phyloP scores from a whole-genome alignment of 305 asterid genomes.

The Fraxinus paxiana region DNA sequence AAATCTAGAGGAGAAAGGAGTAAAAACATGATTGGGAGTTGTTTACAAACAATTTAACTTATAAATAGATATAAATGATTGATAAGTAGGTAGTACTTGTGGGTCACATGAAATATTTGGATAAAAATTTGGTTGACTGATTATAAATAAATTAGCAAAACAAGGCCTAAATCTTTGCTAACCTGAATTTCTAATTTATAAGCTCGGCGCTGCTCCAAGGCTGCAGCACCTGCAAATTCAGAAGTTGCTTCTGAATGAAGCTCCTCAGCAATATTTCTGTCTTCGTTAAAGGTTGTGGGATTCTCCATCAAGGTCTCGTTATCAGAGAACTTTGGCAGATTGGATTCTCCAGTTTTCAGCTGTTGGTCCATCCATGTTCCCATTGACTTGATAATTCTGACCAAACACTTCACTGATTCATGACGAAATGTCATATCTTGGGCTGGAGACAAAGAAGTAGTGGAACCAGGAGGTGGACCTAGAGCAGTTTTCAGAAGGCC shows the following conservation, averaged over 20 bases:
- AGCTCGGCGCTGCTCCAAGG: slow-evolving; percentile 95
- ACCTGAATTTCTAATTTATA: slow-evolving; percentile 95
- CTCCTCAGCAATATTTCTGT: slow-evolving; percentile 66
- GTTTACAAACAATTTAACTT: not conserved
- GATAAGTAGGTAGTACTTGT: not conserved
- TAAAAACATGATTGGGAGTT: not conserved
- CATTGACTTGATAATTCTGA: slow-evolving; percentile 78
- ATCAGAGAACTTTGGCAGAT: slow-evolving; percentile 46
- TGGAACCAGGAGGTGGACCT: slow-evolving; percentile 95
- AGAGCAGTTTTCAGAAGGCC: slow-evolving; percentile 97
- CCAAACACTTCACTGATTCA: slow-evolving; percentile 95
- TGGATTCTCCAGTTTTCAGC: slow-evolving; percentile 69
- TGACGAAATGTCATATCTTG: slow-evolving; percentile 90
- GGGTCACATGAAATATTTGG: not conserved
- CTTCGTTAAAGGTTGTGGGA: slow-evolving; percentile 44
- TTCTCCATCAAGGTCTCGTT: slow-evolving; percentile 56
- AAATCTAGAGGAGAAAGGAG: slow-evolving; percentile 14
- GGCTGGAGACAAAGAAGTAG: slow-evolving; percentile 74
- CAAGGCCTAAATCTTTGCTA: slow-evolving; percentile 22
- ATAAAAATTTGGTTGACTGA: not conserved
- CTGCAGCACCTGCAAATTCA: slow-evolving; percentile 69
- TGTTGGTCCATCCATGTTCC: slow-evolving; percentile 98
- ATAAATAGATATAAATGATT: not conserved
- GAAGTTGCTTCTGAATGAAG: slow-evolving; percentile 59
- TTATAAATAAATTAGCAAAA: not conserved